Percentiles rank a stretch among this genome's conserved stretches.
Conservation (phyloP, 1,284 basidiomycete species). For the Pholiota adiposa region DNA sequence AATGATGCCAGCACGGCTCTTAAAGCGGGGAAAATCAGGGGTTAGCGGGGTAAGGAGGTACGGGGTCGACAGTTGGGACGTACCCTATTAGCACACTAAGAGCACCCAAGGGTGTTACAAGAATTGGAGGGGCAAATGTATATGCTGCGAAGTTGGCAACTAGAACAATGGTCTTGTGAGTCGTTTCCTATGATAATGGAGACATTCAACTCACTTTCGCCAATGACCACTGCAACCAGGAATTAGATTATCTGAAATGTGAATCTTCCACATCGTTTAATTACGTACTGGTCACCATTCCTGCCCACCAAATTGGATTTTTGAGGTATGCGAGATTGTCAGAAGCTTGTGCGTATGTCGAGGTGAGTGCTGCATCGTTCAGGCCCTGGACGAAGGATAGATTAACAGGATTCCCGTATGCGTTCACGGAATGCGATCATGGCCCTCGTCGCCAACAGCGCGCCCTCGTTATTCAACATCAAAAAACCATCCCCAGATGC, state of each 20-base stretch:
- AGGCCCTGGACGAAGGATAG: constrained; percentile 60
- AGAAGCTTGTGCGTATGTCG: constrained; percentile 60
- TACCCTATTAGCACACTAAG: constrained; percentile 97
- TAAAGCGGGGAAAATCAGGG: constrained; percentile 14
- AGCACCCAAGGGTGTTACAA: constrained; percentile 96
- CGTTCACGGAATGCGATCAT: neutral
- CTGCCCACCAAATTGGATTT: constrained; percentile 98
- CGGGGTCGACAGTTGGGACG: constrained; percentile 30
- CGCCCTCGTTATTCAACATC: neutral
- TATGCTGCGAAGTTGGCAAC: constrained; percentile 99
- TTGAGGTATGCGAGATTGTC: constrained; percentile 86
- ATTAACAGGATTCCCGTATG: constrained; percentile 3
- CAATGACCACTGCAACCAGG: constrained; percentile 73
- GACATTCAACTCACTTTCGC: constrained; percentile 67
- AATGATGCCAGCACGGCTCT: constrained; percentile 94
- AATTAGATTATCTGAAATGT: constrained; percentile 16
- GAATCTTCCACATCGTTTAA: constrained; percentile 5
- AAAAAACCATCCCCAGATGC: neutral
- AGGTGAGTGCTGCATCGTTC: constrained; percentile 73
- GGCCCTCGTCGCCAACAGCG: neutral
- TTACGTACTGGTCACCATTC: constrained; percentile 88
- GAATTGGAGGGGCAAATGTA: constrained; percentile 95
- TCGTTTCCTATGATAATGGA: neutral
- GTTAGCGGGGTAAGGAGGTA: neutral
- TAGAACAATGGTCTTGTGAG: constrained; percentile 37